Evolutionary conservation across 75 land plant species (phyloP).

Genomic region (Selaginella tamariscina): DNA sequence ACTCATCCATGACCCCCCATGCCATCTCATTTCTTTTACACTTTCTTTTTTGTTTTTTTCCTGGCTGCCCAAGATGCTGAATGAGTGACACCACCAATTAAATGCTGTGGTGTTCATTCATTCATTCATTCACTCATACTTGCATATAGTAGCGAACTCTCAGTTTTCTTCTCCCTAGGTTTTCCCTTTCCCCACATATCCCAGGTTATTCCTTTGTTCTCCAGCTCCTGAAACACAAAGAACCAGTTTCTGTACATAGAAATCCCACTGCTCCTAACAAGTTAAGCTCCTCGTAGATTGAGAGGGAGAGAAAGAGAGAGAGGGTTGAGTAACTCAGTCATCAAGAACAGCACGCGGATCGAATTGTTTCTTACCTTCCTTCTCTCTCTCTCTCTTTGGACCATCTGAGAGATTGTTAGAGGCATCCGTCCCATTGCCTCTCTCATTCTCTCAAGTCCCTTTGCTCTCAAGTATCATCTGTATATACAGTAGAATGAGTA

Average conservation of each 20-base stretch:
- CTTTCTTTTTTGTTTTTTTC: neutral
- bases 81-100: neutral
- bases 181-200: too few species aligned
- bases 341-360: neutral
- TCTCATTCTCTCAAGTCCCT: neutral
- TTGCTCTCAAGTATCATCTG: neutral
- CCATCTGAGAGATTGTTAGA: neutral
- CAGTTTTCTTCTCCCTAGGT: too few species aligned
- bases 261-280: neutral
- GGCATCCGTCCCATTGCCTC: neutral
- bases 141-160: too few species aligned
- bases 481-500: too few species aligned
- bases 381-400: slow-evolving; percentile 1
- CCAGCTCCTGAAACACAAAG: too few species aligned
- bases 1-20: too few species aligned
- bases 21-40: too few species aligned
- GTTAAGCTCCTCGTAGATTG: neutral
- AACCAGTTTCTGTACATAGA: too few species aligned
- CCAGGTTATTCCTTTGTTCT: too few species aligned
- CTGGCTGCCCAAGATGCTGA: neutral
- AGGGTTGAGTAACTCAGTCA: neutral
- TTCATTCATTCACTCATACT: neutral
- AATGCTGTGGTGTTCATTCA: slow-evolving; percentile 3
- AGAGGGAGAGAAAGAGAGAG: slow-evolving; percentile 1
- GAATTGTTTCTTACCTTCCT: neutral